These are phyloP conservation scores for Hericium rajendrae DNA, from an alignment of 768 basidiomycete species.

Conservation along the genomic window DNA sequence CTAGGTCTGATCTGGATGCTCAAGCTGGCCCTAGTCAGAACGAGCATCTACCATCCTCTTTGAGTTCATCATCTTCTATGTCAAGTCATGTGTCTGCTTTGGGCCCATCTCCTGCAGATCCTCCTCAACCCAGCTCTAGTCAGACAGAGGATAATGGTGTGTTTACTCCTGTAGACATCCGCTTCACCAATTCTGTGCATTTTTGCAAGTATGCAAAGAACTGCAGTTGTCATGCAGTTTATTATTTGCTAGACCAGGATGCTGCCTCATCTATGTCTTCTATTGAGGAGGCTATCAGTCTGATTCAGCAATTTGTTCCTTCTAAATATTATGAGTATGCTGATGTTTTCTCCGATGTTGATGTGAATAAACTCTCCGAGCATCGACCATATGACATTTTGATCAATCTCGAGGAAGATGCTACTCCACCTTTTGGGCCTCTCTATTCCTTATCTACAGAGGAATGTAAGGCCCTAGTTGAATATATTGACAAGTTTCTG, in stretches of 20 bases:
- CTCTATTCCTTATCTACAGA: constrained; percentile 11
- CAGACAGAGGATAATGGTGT: not conserved
- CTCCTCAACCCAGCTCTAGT: too few relatives aligned
- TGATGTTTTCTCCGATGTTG: constrained; percentile 2
- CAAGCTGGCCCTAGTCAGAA: not conserved
- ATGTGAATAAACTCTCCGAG: constrained; percentile 4
- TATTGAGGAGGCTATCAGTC: not conserved
- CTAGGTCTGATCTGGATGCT: not conserved
- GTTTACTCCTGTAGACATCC: not conserved
- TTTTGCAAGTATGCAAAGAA: not conserved
- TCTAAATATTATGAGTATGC: constrained; percentile 1
- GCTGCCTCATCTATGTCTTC: not conserved
- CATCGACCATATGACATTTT: constrained; percentile 12
- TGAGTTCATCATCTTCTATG: too few relatives aligned
- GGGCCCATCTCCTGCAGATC: too few relatives aligned
- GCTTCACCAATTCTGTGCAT: not conserved
- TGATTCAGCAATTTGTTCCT: not conserved
- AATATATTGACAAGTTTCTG: constrained; percentile 17
- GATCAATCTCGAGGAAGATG: constrained; percentile 9
- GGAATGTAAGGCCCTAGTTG: constrained; percentile 9
- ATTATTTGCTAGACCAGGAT: not conserved
- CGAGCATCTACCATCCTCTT: not conserved
- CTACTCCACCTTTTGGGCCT: constrained; percentile 7
- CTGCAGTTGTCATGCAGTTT: not conserved
- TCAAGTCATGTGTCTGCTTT: too few relatives aligned